A percentile compares a stretch with the other conserved stretches of the same genome.
phyloP scores from a whole-genome alignment of 1,284 basidiomycete genomes.

The Sanghuangporus sanghuang region DNA sequence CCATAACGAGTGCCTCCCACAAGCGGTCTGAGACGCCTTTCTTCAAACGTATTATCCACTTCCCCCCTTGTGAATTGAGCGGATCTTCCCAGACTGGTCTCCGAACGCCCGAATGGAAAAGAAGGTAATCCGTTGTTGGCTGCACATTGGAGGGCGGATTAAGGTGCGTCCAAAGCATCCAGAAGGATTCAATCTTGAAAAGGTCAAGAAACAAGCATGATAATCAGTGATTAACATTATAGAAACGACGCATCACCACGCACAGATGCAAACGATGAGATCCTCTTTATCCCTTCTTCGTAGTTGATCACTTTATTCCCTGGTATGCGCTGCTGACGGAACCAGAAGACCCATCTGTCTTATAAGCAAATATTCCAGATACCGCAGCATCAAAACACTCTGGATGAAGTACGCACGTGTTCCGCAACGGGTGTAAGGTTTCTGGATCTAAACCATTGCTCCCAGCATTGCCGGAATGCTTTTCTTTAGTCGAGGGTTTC shows the following conservation, averaged over 20 bases:
- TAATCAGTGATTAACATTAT: not conserved
- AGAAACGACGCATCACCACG: slow-evolving; percentile 25
- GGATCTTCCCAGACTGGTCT: slow-evolving; percentile 91
- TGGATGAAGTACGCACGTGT: slow-evolving; percentile 65
- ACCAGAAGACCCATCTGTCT: slow-evolving; percentile 79
- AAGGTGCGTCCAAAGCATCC: slow-evolving; percentile 79
- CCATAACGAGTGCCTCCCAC: slow-evolving; percentile 79
- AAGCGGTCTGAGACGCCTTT: slow-evolving; percentile 78
- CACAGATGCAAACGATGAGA: slow-evolving; percentile 73
- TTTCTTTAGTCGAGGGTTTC: slow-evolving; percentile 40
- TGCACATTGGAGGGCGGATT: slow-evolving; percentile 65
- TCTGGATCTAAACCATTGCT: slow-evolving; percentile 27
- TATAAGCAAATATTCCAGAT: slow-evolving; percentile 7
- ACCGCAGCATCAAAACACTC: slow-evolving; percentile 16
- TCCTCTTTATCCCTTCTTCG: slow-evolving; percentile 83
- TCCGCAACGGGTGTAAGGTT: slow-evolving; percentile 65
- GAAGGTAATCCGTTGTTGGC: slow-evolving; percentile 80
- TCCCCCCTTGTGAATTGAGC: slow-evolving; percentile 81
- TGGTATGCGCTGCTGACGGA: slow-evolving; percentile 75
- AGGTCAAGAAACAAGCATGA: slow-evolving; percentile 12
- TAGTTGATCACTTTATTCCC: slow-evolving; percentile 78
- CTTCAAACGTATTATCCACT: slow-evolving; percentile 84
- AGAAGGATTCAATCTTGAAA: slow-evolving; percentile 72
- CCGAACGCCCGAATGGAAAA: slow-evolving; percentile 77
- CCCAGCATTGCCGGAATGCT: slow-evolving; percentile 30